Base-by-base conservation (phyloP, 2,329 filamentous ascomycete genomes). In the Colletotrichum sp. region DNA sequence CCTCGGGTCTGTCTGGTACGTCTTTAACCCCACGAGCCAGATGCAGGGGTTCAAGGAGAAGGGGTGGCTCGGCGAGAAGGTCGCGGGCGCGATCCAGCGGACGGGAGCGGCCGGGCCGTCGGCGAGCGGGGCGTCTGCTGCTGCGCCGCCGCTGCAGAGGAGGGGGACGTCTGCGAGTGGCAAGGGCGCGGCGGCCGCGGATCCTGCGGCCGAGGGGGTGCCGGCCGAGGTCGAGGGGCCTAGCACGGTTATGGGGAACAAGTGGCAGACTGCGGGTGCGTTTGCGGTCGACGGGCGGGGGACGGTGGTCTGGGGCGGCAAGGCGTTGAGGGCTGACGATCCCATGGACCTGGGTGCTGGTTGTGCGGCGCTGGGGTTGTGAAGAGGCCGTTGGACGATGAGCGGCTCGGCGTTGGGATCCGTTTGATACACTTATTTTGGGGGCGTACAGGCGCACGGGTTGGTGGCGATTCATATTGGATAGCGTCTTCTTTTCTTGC, bases 231-330 rank as follows among this genome's bases (percentile, higher is more conserved):
- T 79, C 7, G 83, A 84, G 4, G 88, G 85, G 0, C 84, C 86
- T 0, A 83, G 83, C 30, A 89, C 86, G 49, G 85, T 86, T 7
- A 86, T 90, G 85, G 88, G 89, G 3, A 91, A 90, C 78, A 90
- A 90, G 83, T 91, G 89, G 89, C 89, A 90, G 81, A 87, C 89
- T 80, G 86, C 88, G 3, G 89, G 89, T 0, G 86, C 88, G 3
- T 91, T 89, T 81, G 88, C 89, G 6, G 82, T 90, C 4, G 88
- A 91, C 75, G 86, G 86, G 2, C 84, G 85, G 16, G 89, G 88
- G 10, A 87, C 85, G 9, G 86, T 91, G 3, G 83, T 89, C 10
- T 91, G 87, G 87, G 88, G 87, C 5, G 85, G 85, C 6, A 90
- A 89, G 80, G 87, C 88, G 4, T 70, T 82, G 59, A 84, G 86